phyloP scores from a whole-genome alignment of 73 alveolate species.

The Breviolum minutum region DNA sequence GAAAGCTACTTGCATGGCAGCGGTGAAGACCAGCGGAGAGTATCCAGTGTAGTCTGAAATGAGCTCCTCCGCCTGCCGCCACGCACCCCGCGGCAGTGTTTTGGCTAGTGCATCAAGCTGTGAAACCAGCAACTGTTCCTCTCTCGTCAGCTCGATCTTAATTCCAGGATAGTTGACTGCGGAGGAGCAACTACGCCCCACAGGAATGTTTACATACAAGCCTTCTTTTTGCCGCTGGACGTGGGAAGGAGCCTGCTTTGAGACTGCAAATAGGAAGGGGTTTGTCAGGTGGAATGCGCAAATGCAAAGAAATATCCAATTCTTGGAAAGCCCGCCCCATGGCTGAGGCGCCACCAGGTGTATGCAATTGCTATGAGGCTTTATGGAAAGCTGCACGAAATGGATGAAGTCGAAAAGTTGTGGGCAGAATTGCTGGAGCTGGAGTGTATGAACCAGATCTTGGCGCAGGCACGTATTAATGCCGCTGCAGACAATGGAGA shows the following conservation, averaged over 20 bases:
- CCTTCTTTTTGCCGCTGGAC: slow-evolving; percentile 1
- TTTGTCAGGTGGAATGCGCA: too few species aligned
- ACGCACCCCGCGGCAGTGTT: not conserved
- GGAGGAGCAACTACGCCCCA: not conserved
- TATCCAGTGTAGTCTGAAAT: not conserved
- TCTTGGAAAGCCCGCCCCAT: too few species aligned
- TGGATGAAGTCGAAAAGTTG: not conserved
- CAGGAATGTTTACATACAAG: not conserved
- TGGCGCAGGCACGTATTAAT: not conserved
- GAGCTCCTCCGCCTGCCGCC: not conserved
- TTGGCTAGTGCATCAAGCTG: not conserved
- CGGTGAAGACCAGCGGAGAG: not conserved
- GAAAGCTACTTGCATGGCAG: not conserved
- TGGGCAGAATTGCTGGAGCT: not conserved
- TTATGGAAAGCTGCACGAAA: not conserved
- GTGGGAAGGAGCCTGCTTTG: not conserved
- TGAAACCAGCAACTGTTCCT: not conserved
- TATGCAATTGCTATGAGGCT: not conserved
- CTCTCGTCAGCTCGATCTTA: not conserved
- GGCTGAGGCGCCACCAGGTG: too few species aligned
- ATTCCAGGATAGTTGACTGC: not conserved
- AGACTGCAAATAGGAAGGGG: not conserved
- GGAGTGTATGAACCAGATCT: not conserved
- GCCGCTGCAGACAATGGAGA: slow-evolving; percentile 9
- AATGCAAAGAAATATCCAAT: too few species aligned